phyloP scores from a whole-genome alignment of 2,329 filamentous ascomycete genomes.

The Emericellopsis atlantica region DNA sequence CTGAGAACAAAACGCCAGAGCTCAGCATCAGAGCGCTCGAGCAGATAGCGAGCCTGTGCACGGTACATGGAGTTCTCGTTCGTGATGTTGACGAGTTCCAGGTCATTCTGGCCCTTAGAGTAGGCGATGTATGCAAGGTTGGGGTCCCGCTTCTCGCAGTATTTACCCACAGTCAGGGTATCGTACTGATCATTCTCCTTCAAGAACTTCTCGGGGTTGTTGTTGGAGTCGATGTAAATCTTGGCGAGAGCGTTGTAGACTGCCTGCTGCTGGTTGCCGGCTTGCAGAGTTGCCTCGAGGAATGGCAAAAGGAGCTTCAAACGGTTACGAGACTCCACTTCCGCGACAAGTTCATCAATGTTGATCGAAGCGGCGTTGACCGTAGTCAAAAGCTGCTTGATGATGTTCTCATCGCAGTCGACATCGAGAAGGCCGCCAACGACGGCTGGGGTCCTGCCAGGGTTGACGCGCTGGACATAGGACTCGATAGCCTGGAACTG shows the following conservation, averaged over 20 bases:
- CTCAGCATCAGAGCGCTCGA: constrained; percentile 80
- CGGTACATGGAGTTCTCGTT: constrained; percentile 99
- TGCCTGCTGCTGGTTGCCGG: constrained; percentile 89
- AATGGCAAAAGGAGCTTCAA: constrained; percentile 93
- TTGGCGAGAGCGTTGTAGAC: constrained; percentile 96
- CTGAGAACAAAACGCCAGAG: constrained; percentile 93
- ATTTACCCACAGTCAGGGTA: constrained; percentile 83
- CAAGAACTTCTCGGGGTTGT: constrained; percentile 93
- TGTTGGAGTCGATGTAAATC: constrained; percentile 99
- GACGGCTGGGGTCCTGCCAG: constrained; percentile 78
- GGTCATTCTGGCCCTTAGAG: constrained; percentile 89
- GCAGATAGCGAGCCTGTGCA: constrained; percentile 87
- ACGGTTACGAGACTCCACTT: constrained; percentile 93
- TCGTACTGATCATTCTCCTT: constrained; percentile 98
- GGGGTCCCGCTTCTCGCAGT: constrained; percentile 97
- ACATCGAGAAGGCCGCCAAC: constrained; percentile 90
- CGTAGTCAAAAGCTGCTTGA: constrained; percentile 79
- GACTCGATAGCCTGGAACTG: constrained; percentile 98
- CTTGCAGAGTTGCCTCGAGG: constrained; percentile 80
- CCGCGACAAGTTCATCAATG: constrained; percentile 84
- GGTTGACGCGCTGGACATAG: constrained; percentile 95
- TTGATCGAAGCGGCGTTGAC: constrained; percentile 77
- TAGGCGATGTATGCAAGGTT: constrained; percentile 93
- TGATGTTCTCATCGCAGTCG: constrained; percentile 91
- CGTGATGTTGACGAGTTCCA: constrained; percentile 94